Base-by-base conservation (phyloP, 208 protist genomes). In the Zelonia costaricensis region DNA sequence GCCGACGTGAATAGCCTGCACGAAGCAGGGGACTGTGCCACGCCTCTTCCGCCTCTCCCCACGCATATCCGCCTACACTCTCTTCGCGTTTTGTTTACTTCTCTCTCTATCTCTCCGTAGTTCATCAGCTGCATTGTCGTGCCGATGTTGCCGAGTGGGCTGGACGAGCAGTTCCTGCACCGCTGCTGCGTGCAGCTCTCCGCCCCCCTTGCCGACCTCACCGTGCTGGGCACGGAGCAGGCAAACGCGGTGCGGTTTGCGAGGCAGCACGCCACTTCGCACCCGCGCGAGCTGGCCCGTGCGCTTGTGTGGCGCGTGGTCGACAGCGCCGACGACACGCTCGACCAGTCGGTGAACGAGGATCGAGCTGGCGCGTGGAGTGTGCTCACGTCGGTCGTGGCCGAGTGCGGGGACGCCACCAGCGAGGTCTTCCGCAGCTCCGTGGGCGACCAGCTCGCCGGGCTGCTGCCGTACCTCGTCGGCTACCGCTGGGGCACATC, bases 111-210 rank as follows among this genome's bases (percentile, higher is more conserved):
- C 43, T 65, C 3, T 27, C 7, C 30, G 23, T 27, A 33, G 52
- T 5, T n/a, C n/a, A n/a, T n/a, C n/a, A n/a, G n/a, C n/a, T n/a
- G n/a, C n/a, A n/a, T n/a, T n/a, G 10, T 43, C 7, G 63, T 16
- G 6, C 15, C 22, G n/a, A 84, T 87, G 78, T 31, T 70, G 28
- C 62, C 80, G 18, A 55, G 67, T 20, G 44, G 47, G 6, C 38
- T 91, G 2, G 68, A 91, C 49, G 64, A 76, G 5, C 67, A 73
- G 12, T 91, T 94, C 48, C 71, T 94, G 38, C 85, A 94, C 52
- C 88, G 88, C 62, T 84, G 74, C 46, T 94, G 88, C 65, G 76
- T 94, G 43, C 88, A 94, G 75, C 62, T 94, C 20, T 94, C 88
- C 5, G 82, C 81, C 6, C 46, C 82, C 1, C 72, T 92, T 6